Evolutionary conservation across 768 basidiomycete species (phyloP), one percentile per base, ranked within the genome.

Genomic region (Lactifluus subvellereus): DNA sequence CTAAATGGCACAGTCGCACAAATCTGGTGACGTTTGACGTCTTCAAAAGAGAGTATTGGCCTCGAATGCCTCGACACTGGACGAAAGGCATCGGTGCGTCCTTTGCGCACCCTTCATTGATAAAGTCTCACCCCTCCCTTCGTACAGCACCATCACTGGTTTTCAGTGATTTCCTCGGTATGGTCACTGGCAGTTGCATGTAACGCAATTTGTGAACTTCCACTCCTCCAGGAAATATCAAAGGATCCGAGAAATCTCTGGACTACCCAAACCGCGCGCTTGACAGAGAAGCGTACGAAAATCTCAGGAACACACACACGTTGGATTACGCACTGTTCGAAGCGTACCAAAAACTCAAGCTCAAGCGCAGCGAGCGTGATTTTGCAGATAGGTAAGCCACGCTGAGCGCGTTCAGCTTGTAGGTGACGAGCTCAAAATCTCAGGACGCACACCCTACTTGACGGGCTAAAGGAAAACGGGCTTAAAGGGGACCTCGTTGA

Each of bases 141-240:
- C 33, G 50, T 13, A 2, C 54, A 89, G 88, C 86, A 69, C 79
- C 86, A 2, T 75, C 81, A 13, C 72, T 85, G 4, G 84, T 87
- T 0, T 89, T 81, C 68, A 82, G 80, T 42, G 86, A 89, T 68
- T 72, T 89, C 32, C 78, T 89, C 61, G 87, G 87, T 82, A 57
- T 20, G 3, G 14, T 2, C 18, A 13, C 13, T 9, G 30, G 38
- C 3, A 10, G 18, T 27, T 4, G 6, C 5, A 27, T 4, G 2
- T 49, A 7, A 14, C 10, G 2, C 37, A 14, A n/a, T 16, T 22
- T 47, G 49, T 48, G 7, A 57, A 40, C 8, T 9, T 51, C 4
- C 33, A 1, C 56, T 8, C 9, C 52, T 38, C 47, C 48, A 72
- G 87, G 87, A 33, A 81, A 85, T 6, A 84, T 90, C 64, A 80